Evolutionary conservation across 495 filamentous ascomycete genomes (phyloP).

Genomic region (Aspergillus olivimuriae): DNA sequence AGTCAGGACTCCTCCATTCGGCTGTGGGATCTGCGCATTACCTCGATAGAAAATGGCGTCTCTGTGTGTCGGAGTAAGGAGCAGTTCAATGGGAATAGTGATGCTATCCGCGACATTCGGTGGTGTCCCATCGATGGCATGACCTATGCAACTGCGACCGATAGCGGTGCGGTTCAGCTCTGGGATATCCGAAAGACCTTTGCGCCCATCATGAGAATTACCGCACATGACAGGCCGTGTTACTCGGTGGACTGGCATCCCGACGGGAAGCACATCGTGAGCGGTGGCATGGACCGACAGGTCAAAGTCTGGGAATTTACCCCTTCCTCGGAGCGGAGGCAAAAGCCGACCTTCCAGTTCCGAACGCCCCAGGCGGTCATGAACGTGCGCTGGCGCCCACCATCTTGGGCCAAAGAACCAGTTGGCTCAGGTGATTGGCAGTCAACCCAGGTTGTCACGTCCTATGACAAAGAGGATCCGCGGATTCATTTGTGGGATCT

Average conservation of each 20-base stretch:
- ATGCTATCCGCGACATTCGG: conserved; percentile 78
- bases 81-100: conserved; percentile 58
- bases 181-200: conserved; percentile 62
- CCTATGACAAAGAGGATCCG: conserved; percentile 60
- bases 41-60: conserved; percentile 39
- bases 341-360: conserved; percentile 61
- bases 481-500: conserved; percentile 89
- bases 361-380: conserved; percentile 63
- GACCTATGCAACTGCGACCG: conserved; percentile 84
- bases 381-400: conserved; percentile 80
- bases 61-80: conserved; percentile 50
- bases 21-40: conserved; percentile 65
- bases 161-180: conserved; percentile 69
- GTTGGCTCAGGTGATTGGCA: conserved; percentile 59
- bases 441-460: conserved; percentile 62
- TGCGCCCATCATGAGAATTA: conserved; percentile 62
- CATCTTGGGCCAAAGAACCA: conserved; percentile 62
- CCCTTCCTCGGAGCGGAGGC: conserved; percentile 65
- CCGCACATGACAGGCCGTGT: conserved; percentile 76
- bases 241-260: conserved; percentile 91
- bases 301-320: conserved; percentile 93
- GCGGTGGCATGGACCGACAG: conserved; percentile 73
- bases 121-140: conserved; percentile 84
- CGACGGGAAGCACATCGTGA: conserved; percentile 83
- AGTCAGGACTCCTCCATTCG: conserved; percentile 90